Conservation (phyloP, 2,329 filamentous ascomycete genomes). For the Alternaria sp. region DNA sequence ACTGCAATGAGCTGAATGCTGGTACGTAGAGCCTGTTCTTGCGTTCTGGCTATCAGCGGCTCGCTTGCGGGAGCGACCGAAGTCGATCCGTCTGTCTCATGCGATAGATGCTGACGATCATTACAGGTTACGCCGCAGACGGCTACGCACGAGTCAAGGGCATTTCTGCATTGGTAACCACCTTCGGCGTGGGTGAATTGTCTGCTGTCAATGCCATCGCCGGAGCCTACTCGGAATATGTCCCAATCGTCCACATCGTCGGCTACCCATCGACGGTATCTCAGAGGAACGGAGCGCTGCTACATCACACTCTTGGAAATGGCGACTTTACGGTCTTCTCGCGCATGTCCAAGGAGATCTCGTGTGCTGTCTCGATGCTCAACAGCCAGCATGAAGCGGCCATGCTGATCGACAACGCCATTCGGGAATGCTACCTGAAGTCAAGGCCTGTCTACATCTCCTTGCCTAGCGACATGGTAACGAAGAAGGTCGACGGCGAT, state of each 20-base stretch:
- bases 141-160: constrained; percentile 56
- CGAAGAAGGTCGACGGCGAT: constrained; percentile 76
- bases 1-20: constrained; percentile 67
- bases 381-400: constrained; percentile 73
- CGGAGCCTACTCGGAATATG: constrained; percentile 56
- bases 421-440: constrained; percentile 74
- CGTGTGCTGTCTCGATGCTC: constrained; percentile 73
- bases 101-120: not conserved
- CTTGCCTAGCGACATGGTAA: constrained; percentile 80
- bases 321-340: constrained; percentile 83
- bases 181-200: constrained; percentile 57
- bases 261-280: constrained; percentile 52
- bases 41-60: not conserved
- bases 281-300: constrained; percentile 50
- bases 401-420: constrained; percentile 75
- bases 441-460: constrained; percentile 84
- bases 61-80: constrained; percentile 4
- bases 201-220: constrained; percentile 56
- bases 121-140: constrained; percentile 54
- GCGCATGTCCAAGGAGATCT: constrained; percentile 76
- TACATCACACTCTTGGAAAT: constrained; percentile 57
- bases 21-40: constrained; percentile 43
- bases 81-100: not conserved
- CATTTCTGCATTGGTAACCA: constrained; percentile 55
- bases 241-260: constrained; percentile 56